A percentile compares a stretch with the other conserved stretches of the same genome.
phyloP scores from a whole-genome alignment of 1,284 basidiomycete genomes.

The Cystobasidiaceae sp. region DNA sequence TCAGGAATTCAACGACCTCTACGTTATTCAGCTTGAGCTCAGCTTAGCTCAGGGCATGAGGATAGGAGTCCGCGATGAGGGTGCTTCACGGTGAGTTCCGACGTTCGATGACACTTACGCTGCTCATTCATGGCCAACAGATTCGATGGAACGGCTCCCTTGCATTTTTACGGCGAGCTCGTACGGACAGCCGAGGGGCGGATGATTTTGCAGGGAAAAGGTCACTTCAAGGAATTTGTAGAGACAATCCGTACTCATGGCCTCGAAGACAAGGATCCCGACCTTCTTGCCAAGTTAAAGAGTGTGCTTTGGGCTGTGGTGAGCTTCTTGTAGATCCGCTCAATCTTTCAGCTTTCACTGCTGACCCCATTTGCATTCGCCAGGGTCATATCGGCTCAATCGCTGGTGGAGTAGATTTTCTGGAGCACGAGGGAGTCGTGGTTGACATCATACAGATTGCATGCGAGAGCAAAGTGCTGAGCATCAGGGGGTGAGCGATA shows the following conservation, averaged over 20 bases:
- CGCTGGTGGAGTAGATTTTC: conserved; percentile 80
- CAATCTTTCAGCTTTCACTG: conserved; percentile 11
- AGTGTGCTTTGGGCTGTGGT: conserved; percentile 96
- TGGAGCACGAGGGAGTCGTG: conserved; percentile 91
- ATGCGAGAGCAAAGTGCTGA: conserved; percentile 78
- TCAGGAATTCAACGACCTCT: conserved; percentile 77
- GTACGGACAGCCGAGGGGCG: conserved; percentile 93
- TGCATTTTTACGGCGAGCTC: conserved; percentile 97
- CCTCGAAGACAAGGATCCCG: conserved; percentile 72
- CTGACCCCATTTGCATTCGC: neutral
- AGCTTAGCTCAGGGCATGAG: conserved; percentile 72
- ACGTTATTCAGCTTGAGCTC: conserved; percentile 80
- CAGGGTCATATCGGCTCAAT: conserved; percentile 93
- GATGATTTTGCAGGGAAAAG: conserved; percentile 78
- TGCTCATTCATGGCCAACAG: conserved; percentile 2
- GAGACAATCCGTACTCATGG: conserved; percentile 79
- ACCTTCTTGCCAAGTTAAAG: conserved; percentile 81
- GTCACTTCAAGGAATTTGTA: conserved; percentile 85
- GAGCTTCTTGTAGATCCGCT: conserved; percentile 45
- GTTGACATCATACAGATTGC: conserved; percentile 85
- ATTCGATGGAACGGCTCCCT: conserved; percentile 83
- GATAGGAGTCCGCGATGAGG: conserved; percentile 43
- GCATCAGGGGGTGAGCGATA: conserved; percentile 75
- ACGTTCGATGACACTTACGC: neutral
- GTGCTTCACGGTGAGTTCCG: neutral